phyloP scores from a whole-genome alignment of 345 rosid species.

The Salix udensis region DNA sequence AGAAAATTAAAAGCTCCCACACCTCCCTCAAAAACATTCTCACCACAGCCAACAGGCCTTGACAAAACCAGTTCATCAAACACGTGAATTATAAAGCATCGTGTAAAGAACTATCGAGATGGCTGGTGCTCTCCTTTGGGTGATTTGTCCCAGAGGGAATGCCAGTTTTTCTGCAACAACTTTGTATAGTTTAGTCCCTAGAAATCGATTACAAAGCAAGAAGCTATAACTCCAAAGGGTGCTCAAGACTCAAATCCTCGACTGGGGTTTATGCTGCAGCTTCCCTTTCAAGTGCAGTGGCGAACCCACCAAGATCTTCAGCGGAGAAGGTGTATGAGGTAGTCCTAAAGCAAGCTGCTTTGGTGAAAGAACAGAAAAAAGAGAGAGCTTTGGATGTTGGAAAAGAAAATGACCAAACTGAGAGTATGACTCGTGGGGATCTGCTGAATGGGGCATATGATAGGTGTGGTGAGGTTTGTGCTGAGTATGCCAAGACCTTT shows the following conservation, averaged over 20 bases:
- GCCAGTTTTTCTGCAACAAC: conserved; percentile 16
- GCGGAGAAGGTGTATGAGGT: conserved; percentile 53
- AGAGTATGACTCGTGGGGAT: conserved; percentile 24
- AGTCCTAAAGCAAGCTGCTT: conserved; percentile 51
- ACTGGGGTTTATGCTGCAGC: conserved; percentile 18
- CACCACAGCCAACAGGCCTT: background rate
- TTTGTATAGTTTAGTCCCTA: conserved; percentile 17
- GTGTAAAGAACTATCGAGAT: background rate
- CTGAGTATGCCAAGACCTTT: conserved; percentile 60
- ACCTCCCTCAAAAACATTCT: background rate
- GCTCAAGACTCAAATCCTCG: conserved; percentile 9
- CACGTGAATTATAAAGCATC: background rate
- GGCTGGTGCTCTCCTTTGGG: conserved; percentile 43
- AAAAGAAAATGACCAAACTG: conserved; percentile 15
- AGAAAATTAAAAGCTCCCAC: background rate
- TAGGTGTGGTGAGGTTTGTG: conserved; percentile 57
- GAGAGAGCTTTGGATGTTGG: conserved; percentile 10
- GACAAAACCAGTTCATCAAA: background rate
- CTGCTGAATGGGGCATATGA: conserved; percentile 46
- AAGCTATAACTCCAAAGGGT: conserved; percentile 4
- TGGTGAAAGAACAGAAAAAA: conserved; percentile 35
- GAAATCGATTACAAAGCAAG: background rate
- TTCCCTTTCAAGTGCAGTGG: conserved; percentile 23
- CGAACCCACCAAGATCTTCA: conserved; percentile 36
- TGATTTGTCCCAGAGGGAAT: conserved; percentile 39